phyloP scores from a whole-genome alignment of 306 rosid genomes.

The Quercus rubra region DNA sequence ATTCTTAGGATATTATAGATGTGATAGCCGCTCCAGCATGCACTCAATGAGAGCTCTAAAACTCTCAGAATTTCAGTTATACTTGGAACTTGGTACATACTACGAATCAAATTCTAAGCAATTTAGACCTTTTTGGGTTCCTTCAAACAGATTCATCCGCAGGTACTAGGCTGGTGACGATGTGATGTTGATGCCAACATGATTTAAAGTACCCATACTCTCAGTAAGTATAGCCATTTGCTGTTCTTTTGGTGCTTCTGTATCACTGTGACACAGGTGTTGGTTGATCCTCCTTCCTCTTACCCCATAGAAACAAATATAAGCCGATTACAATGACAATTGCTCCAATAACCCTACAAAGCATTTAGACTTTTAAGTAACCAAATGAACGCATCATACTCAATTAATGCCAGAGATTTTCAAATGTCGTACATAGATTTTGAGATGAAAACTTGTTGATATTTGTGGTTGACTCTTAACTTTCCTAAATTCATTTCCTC shows the following conservation, averaged over 20 bases:
- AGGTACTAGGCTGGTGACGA: background rate
- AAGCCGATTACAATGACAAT: conserved; percentile 25
- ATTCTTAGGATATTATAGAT: too few relatives aligned
- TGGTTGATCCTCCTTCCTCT: conserved; percentile 26
- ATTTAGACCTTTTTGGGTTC: conserved; percentile 2
- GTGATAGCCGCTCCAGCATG: too few relatives aligned
- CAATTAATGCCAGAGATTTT: too few relatives aligned
- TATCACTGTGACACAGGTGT: background rate
- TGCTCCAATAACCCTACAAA: conserved; percentile 33
- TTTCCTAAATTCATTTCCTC: conserved; percentile 47
- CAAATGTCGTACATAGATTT: too few relatives aligned
- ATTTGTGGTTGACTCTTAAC: conserved; percentile 7
- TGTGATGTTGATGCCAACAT: background rate
- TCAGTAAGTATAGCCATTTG: background rate
- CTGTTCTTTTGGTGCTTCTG: conserved; percentile 5
- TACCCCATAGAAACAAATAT: conserved; percentile 39
- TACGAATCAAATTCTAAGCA: background rate
- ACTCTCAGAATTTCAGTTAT: background rate
- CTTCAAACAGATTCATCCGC: background rate
- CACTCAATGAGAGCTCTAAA: background rate
- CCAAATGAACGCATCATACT: too few relatives aligned
- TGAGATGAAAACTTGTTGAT: too few relatives aligned
- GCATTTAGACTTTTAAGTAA: background rate
- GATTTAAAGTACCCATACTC: background rate
- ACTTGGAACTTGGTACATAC: background rate